phyloP scores from a whole-genome alignment of 345 rosid genomes.

The Populus euphratica region DNA sequence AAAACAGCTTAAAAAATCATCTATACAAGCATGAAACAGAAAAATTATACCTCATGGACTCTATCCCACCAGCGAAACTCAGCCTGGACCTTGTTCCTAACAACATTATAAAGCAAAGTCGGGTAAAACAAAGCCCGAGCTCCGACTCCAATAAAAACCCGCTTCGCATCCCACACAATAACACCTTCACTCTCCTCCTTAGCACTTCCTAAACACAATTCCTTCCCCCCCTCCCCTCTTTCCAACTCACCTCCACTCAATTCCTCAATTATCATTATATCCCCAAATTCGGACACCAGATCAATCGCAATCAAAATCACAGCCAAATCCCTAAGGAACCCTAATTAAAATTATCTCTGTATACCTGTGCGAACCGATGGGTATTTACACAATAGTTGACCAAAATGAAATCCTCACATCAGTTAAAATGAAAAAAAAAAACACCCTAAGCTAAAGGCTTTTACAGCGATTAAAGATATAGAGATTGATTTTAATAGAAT shows the following conservation, averaged over 20 bases:
- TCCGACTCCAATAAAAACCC: slow-evolving; percentile 81
- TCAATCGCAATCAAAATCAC: neutral
- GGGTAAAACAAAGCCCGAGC: slow-evolving; percentile 94
- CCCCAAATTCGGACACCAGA: slow-evolving; percentile 28
- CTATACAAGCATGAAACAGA: neutral
- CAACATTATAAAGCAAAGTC: slow-evolving; percentile 80
- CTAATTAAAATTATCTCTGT: neutral
- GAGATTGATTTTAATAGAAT: neutral
- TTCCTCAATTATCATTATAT: slow-evolving; percentile 81
- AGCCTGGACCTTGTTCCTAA: slow-evolving; percentile 79
- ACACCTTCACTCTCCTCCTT: slow-evolving; percentile 9
- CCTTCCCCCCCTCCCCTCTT: slow-evolving; percentile 28
- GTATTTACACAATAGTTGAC: slow-evolving; percentile 1
- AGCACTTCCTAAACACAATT: slow-evolving; percentile 3
- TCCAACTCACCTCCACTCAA: slow-evolving; percentile 42
- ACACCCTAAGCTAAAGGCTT: neutral
- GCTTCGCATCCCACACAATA: slow-evolving; percentile 47
- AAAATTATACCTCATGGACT: slow-evolving; percentile 61
- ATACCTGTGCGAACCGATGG: neutral
- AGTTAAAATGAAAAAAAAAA: neutral
- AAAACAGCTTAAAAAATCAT: neutral
- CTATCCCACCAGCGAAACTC: slow-evolving; percentile 99
- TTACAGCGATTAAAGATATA: neutral
- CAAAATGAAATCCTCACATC: neutral
- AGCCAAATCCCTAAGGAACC: slow-evolving; percentile 5